Evolutionary conservation across 164 flowering plant species (phyloP), one percentile per base, ranked within the genome.

Genomic region (Tetracentron sinense): DNA sequence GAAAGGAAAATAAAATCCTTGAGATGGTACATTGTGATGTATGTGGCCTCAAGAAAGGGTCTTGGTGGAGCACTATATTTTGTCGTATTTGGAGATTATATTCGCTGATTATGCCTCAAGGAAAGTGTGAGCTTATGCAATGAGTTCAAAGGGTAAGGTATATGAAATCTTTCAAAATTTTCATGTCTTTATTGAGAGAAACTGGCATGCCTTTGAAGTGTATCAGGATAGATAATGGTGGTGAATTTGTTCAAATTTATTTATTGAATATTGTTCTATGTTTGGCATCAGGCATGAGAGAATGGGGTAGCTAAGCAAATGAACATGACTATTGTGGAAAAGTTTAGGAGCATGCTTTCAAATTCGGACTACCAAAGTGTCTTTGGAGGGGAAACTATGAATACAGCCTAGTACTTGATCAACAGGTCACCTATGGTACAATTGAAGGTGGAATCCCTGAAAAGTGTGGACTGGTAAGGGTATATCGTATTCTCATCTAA

Each of bases 301-400:
- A 68, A 72, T 60, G 72, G 58, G 38, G 51, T 60, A n/a, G 69
- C 48, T 15, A 63, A 72, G 48, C 58, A 62, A 23, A 68, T 58
- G 65, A 72, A 64, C 22, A 1, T 35, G 0, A 72, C 65, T 19
- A 67, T 72, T 58, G 8, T 54, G 4, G 58, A 68, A 14, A 68
- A 33, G 15, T 53, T 62, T 1, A 53, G 47, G 52, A 12, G 65
- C 27, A 42, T 68, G 65, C 14, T 68, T 0, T 42, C n/a, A 7
- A 38, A 44, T 33, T n/a, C 62, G 44, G 46, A 6, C 42, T 72
- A 4, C 62, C 66, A 3, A 64, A 60, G 58, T 6, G 20, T 5
- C 64, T 68, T 54, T 68, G 67, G 63, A n/a, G 70, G 60, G 15
- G 66, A 64, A 30, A 55, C 54, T 0, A 31, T 60, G 1, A 20